These are phyloP conservation scores for Clarireedia hainanense DNA, from an alignment of 2,329 filamentous ascomycete genomes.

Conservation along the genomic window DNA sequence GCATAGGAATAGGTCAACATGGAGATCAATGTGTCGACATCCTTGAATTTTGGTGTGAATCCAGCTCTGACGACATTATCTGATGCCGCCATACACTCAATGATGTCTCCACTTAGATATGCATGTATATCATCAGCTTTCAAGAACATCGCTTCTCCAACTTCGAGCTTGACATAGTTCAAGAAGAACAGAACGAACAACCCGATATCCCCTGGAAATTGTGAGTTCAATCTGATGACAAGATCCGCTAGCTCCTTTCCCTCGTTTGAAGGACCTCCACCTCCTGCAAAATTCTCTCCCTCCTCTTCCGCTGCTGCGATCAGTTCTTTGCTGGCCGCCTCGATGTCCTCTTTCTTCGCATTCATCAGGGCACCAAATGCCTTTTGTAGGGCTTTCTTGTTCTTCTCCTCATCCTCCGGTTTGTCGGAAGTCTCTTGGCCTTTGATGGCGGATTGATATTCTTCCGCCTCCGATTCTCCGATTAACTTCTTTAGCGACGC, in stretches of 20 bases:
- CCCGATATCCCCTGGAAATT: slow-evolving; percentile 87
- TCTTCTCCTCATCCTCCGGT: slow-evolving; percentile 40
- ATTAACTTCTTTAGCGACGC: slow-evolving; percentile 58
- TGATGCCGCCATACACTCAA: slow-evolving; percentile 98
- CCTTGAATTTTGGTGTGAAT: slow-evolving; percentile 98
- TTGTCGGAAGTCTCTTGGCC: slow-evolving; percentile 40
- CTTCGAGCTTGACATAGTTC: slow-evolving; percentile 81
- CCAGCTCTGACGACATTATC: slow-evolving; percentile 97
- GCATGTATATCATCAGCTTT: slow-evolving; percentile 97
- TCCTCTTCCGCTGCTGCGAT: slow-evolving; percentile 62
- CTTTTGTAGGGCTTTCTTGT: slow-evolving; percentile 71
- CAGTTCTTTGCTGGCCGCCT: slow-evolving; percentile 58
- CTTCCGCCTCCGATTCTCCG: slow-evolving; percentile 52
- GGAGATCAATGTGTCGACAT: slow-evolving; percentile 76
- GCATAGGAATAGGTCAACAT: slow-evolving; percentile 96
- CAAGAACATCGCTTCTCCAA: slow-evolving; percentile 92
- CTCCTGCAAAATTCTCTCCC: slow-evolving; percentile 65
- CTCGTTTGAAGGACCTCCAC: slow-evolving; percentile 58
- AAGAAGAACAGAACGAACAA: slow-evolving; percentile 95
- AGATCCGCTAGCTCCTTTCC: slow-evolving; percentile 69
- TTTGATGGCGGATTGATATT: slow-evolving; percentile 45
- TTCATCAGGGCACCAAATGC: slow-evolving; percentile 78
- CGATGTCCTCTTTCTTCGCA: slow-evolving; percentile 58
- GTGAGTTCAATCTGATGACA: slow-evolving; percentile 65
- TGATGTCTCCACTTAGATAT: slow-evolving; percentile 87